phyloP scores from a whole-genome alignment of 2,329 filamentous ascomycete genomes.

The Penicillium freii region DNA sequence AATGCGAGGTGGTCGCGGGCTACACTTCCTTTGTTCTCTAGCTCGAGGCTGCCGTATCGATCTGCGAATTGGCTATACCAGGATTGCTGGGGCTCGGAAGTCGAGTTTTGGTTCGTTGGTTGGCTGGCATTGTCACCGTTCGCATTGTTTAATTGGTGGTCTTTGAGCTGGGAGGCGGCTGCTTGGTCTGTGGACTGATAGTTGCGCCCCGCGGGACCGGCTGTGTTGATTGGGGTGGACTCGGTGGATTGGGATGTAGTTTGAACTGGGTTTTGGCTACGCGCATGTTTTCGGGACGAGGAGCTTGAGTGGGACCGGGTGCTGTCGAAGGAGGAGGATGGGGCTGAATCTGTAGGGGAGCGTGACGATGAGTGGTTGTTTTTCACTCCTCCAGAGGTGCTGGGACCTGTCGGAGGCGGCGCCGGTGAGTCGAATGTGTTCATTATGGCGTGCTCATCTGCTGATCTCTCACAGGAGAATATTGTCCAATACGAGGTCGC shows the following conservation, averaged over 20 bases:
- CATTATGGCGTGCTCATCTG: slow-evolving; percentile 38
- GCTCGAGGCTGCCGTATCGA: slow-evolving; percentile 61
- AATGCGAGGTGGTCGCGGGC: slow-evolving; percentile 64
- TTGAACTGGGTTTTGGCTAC: slow-evolving; percentile 17
- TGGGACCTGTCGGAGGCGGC: slow-evolving; percentile 19
- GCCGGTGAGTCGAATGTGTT: slow-evolving; percentile 30
- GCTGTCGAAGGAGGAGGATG: slow-evolving; percentile 24
- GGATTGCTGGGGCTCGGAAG: slow-evolving; percentile 19
- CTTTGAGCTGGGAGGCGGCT: not conserved
- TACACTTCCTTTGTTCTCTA: slow-evolving; percentile 66
- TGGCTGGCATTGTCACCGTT: slow-evolving; percentile 6
- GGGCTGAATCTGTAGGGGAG: slow-evolving; percentile 24
- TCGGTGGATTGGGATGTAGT: slow-evolving; percentile 23
- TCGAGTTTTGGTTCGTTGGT: slow-evolving; percentile 4
- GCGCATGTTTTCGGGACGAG: slow-evolving; percentile 19
- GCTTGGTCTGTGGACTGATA: slow-evolving; percentile 33
- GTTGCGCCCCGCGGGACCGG: slow-evolving; percentile 24
- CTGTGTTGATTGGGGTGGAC: slow-evolving; percentile 33
- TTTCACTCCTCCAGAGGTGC: slow-evolving; percentile 11
- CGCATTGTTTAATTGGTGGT: not conserved
- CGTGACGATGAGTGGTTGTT: slow-evolving; percentile 20
- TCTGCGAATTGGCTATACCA: slow-evolving; percentile 54
- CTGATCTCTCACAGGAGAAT: slow-evolving; percentile 7
- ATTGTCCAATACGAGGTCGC: slow-evolving; percentile 16
- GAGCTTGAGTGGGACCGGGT: slow-evolving; percentile 26